Evolutionary conservation across 192 early-diverging fungal genomes (phyloP), one percentile per base, ranked within the genome.

Genomic region (Podila verticillata): DNA sequence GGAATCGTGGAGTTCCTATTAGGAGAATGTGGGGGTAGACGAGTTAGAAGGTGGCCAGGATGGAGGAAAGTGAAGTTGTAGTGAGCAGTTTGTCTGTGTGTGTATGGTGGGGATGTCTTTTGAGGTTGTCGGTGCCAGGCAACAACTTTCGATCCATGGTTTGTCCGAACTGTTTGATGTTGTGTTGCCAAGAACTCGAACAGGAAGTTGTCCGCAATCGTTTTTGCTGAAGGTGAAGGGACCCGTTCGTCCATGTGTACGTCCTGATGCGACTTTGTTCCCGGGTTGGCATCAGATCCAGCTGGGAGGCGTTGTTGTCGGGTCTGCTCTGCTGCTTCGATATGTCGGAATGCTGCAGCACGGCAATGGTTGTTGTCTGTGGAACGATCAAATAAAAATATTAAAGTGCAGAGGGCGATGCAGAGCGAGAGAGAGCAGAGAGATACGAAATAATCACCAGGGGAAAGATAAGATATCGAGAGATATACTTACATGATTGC

Each of bases 1-100:
- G 75, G 65, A 39, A 78, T 26, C 58, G 75, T 82, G 58, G 71
- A 57, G 49, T 82, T 82, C 30, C 57, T 22, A 34, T 44, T 44
- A 15, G 12, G 39, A 44, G 39, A 44, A 44, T 10, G 39, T 2
- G 39, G 39, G 10, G 15, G 39, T 44, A 15, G 12, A 9, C 3
- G 17, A 7, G 39, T 44, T 44, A 44, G 39, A 44, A 19, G 24
- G 20, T 10, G 51, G 24, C 7, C 5, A 24, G 51, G 22, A 54
- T 54, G 17, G 19, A 24, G 51, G 6, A 9, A 24, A 26, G 24
- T 54, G 51, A 24, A n/a, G 1, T 19, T 54, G n/a, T 48, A 20
- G 20, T 9, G 10, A 10, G 10, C 9, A 12, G 48, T 34, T 34
- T 34, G 32, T 35, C 9, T 35, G 36, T 39, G 36, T 44, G 15